Conservation (phyloP, 495 filamentous ascomycete genomes). For the Podospora bellae-mahoneyi region DNA sequence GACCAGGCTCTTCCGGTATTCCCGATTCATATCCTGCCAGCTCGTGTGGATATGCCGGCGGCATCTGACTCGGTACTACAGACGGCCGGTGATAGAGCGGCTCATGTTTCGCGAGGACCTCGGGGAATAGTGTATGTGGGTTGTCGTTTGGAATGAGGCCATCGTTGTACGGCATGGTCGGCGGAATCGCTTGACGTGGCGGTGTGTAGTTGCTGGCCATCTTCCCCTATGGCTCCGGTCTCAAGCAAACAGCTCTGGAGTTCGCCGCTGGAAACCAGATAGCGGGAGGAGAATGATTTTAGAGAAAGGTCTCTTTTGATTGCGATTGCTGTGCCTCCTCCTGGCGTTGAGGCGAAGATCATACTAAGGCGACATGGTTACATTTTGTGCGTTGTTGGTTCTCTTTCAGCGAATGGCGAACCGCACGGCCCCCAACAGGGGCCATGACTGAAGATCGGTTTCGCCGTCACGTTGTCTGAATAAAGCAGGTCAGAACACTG, state of each 20-base stretch:
- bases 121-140: background rate
- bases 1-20: background rate
- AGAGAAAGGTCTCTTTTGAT: background rate
- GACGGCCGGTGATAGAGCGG: background rate
- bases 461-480: background rate
- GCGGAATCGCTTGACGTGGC: background rate
- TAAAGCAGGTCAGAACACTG: no score
- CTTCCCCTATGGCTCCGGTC: background rate
- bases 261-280: background rate
- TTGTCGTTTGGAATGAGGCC: conserved; percentile 1
- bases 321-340: background rate
- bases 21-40: background rate
- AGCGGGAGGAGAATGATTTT: background rate
- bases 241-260: background rate
- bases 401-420: background rate
- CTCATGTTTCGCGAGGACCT: background rate
- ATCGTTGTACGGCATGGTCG: background rate
- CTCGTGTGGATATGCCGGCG: background rate
- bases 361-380: background rate
- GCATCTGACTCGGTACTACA: background rate
- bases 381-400: background rate
- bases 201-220: background rate
- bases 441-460: background rate
- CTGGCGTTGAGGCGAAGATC: background rate
- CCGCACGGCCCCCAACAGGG: background rate